Evolutionary conservation across 129 eudicot species (phyloP).

Genomic region (Glebionis coronaria): DNA sequence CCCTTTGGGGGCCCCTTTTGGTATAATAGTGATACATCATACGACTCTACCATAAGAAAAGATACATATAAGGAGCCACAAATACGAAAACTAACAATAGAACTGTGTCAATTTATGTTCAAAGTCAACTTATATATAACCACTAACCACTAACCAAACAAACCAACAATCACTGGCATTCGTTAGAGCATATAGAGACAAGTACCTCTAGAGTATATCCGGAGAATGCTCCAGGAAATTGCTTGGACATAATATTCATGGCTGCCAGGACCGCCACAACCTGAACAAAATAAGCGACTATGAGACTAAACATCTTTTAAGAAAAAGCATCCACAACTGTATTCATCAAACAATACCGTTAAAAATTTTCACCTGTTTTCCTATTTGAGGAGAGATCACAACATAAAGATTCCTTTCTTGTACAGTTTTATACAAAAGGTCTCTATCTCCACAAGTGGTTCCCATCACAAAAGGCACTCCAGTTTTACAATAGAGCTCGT

Average conservation of each 20-base stretch:
- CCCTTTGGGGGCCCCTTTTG: too few species aligned
- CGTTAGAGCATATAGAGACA: neutral
- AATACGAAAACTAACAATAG: too few species aligned
- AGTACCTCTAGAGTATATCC: constrained; percentile 71
- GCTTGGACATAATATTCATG: constrained; percentile 87
- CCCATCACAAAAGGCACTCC: too few species aligned
- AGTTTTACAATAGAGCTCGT: constrained; percentile 75
- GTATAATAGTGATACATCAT: too few species aligned
- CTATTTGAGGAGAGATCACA: constrained; percentile 97
- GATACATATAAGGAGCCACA: too few species aligned
- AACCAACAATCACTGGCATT: too few species aligned
- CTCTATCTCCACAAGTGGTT: too few species aligned
- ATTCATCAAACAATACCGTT: neutral
- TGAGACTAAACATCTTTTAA: neutral
- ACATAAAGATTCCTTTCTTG: constrained; percentile 75
- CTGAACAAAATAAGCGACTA: constrained; percentile 35
- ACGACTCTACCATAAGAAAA: too few species aligned
- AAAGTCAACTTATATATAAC: too few species aligned
- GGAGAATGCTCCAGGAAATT: constrained; percentile 92
- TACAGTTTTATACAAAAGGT: too few species aligned
- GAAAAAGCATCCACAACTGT: neutral
- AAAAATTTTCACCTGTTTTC: constrained; percentile 64
- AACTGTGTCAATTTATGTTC: too few species aligned
- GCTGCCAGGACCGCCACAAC: constrained; percentile 96
- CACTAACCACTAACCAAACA: too few species aligned